phyloP scores from a whole-genome alignment of 306 rosid genomes.

The Cicer bijugum region DNA sequence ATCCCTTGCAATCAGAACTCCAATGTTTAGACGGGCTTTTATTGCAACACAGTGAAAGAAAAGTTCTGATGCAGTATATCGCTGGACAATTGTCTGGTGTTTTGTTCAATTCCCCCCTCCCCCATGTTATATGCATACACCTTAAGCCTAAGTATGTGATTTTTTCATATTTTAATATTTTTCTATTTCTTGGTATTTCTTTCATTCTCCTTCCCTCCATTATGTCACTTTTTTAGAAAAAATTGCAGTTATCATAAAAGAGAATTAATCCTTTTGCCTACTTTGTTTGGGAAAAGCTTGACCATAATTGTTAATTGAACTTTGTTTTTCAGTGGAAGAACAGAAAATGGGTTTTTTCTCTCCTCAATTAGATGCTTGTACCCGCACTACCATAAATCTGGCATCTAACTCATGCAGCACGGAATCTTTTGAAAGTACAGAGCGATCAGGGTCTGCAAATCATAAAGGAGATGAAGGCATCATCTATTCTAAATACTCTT shows the following conservation, averaged over 20 bases:
- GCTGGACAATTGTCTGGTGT: constrained; percentile 22
- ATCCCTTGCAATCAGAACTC: constrained; percentile 28
- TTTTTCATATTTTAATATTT: not conserved
- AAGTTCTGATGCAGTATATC: constrained; percentile 11
- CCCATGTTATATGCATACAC: too few relatives aligned
- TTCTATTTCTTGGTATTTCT: not conserved
- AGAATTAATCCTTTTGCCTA: constrained; percentile 17
- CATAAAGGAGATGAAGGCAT: constrained; percentile 42
- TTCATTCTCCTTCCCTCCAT: constrained; percentile 4
- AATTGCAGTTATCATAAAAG: constrained; percentile 31
- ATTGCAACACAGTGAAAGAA: not conserved
- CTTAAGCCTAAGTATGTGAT: not conserved
- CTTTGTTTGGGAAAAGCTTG: constrained; percentile 28
- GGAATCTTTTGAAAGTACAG: constrained; percentile 39
- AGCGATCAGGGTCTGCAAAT: constrained; percentile 32
- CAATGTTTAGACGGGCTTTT: constrained; percentile 26
- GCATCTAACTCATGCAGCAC: constrained; percentile 31
- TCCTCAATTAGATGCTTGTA: constrained; percentile 60
- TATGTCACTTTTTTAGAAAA: constrained; percentile 7
- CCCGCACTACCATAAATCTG: constrained; percentile 26
- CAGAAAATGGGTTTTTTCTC: constrained; percentile 40
- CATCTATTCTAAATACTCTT: constrained; percentile 17
- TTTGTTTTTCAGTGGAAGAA: constrained; percentile 69
- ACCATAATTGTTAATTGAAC: constrained; percentile 18
- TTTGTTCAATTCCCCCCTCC: too few relatives aligned